Percentiles rank a stretch among this genome's conserved stretches.
Evolutionary conservation across 1,284 basidiomycete species (phyloP).

Genomic region (Cystobasidium slooffiae): DNA sequence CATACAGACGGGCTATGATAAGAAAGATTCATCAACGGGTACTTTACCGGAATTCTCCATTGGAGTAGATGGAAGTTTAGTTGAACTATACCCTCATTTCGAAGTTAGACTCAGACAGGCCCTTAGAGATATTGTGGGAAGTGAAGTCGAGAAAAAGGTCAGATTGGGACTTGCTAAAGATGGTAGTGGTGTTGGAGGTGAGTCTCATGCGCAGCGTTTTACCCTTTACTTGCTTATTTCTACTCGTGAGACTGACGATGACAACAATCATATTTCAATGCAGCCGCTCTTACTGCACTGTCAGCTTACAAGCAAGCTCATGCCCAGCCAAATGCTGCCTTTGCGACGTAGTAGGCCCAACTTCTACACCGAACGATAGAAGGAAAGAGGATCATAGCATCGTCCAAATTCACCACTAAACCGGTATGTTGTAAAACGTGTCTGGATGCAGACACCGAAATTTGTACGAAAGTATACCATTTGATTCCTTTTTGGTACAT

Average conservation of each 20-base stretch:
- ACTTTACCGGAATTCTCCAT: slow-evolving; percentile 64
- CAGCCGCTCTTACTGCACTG: slow-evolving; percentile 45
- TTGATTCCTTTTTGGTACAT: no score
- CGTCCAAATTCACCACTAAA: no score
- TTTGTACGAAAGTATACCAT: no score
- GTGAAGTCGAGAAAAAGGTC: slow-evolving; percentile 74
- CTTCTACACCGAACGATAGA: no score
- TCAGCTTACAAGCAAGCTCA: slow-evolving; percentile 45
- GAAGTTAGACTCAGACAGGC: slow-evolving; percentile 74
- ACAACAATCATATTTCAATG: not conserved
- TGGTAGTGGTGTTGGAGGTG: slow-evolving; percentile 94
- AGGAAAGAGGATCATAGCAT: no score
- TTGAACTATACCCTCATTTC: slow-evolving; percentile 88
- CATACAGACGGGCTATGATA: slow-evolving; percentile 71
- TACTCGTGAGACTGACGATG: not conserved
- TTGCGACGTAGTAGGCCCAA: no score
- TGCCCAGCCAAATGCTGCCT: not conserved
- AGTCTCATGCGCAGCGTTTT: slow-evolving; percentile 53
- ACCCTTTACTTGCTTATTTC: not conserved
- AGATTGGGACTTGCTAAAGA: slow-evolving; percentile 93
- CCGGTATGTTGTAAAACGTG: no score
- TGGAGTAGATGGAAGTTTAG: slow-evolving; percentile 89
- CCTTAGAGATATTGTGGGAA: slow-evolving; percentile 74
- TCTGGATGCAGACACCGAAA: no score
- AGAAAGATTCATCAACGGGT: slow-evolving; percentile 55